These are phyloP conservation scores for Ophiosphaerella herpotricha DNA, from an alignment of 2,329 filamentous ascomycete species.

Conservation along the genomic window DNA sequence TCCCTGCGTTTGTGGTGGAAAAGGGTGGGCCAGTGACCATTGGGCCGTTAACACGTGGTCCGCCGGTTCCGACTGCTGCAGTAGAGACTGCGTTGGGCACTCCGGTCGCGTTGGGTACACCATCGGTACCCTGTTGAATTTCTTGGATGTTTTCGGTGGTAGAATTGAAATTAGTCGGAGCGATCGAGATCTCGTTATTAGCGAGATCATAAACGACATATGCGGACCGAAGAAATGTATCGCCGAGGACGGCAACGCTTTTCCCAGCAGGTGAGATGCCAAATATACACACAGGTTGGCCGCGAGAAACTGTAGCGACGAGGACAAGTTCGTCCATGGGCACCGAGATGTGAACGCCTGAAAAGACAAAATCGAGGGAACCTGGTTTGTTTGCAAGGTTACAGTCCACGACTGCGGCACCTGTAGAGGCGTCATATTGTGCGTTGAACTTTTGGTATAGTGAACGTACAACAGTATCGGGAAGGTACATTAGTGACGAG, in stretches of 20 bases:
- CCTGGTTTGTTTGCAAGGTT: constrained; percentile 52
- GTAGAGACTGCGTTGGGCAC: constrained; percentile 58
- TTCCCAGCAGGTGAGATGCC: constrained; percentile 56
- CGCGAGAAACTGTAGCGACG: constrained; percentile 50
- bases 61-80: constrained; percentile 50
- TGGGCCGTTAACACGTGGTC: constrained; percentile 48
- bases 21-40: constrained; percentile 17
- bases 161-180: constrained; percentile 65
- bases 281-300: constrained; percentile 52
- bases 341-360: constrained; percentile 59
- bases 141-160: constrained; percentile 56
- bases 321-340: constrained; percentile 61
- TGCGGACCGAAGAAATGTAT: constrained; percentile 66
- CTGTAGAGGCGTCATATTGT: constrained; percentile 47
- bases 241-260: constrained; percentile 59
- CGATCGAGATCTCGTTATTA: constrained; percentile 65
- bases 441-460: constrained; percentile 51
- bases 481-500: constrained; percentile 73
- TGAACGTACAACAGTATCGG: constrained; percentile 59
- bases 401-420: constrained; percentile 60
- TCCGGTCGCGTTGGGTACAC: constrained; percentile 59
- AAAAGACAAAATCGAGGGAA: constrained; percentile 63
- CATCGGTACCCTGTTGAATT: constrained; percentile 55
- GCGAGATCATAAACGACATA: constrained; percentile 67
- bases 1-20: constrained; percentile 22